phyloP scores from a whole-genome alignment of 2,329 filamentous ascomycete species.

The Arthrobotrys musiformis region DNA sequence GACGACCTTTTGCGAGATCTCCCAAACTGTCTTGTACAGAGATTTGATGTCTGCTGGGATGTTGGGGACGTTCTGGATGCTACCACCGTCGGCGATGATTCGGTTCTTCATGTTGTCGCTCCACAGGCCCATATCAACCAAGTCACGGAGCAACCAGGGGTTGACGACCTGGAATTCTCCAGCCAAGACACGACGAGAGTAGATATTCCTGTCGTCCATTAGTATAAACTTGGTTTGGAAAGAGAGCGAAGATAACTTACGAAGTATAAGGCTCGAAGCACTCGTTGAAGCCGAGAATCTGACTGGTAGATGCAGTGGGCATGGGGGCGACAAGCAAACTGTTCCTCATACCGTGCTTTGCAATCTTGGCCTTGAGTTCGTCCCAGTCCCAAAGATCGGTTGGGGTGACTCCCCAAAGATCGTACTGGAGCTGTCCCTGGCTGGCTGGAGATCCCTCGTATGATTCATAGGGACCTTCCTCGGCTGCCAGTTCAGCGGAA shows the following conservation, averaged over 20 bases:
- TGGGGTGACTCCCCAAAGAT: conserved; percentile 97
- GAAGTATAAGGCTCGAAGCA: conserved; percentile 99
- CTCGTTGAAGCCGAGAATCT: conserved; percentile 99
- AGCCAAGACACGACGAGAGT: conserved; percentile 95
- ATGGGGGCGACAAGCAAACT: conserved; percentile 94
- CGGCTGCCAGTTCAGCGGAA: conserved; percentile 85
- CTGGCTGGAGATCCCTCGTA: conserved; percentile 95
- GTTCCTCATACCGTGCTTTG: conserved; percentile 93
- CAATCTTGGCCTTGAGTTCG: conserved; percentile 86
- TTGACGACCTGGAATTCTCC: conserved; percentile 99
- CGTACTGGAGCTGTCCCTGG: conserved; percentile 94
- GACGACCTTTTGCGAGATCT: conserved; percentile 94
- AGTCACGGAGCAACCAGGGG: conserved; percentile 96
- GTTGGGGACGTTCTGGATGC: conserved; percentile 95
- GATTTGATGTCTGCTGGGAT: conserved; percentile 95
- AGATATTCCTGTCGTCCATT: conserved; percentile 75
- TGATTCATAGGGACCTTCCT: conserved; percentile 84
- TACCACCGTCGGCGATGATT: conserved; percentile 96
- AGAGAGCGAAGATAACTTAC: conserved; percentile 28
- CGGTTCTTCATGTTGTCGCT: conserved; percentile 99
- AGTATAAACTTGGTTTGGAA: background rate
- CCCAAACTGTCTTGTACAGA: conserved; percentile 99
- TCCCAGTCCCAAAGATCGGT: conserved; percentile 98
- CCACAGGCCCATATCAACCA: conserved; percentile 98
- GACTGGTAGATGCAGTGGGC: conserved; percentile 96